A percentile compares a stretch with the other conserved stretches of the same genome.
phyloP scores from a whole-genome alignment of 257 asterid species.

The Solanum tarapatanum region DNA sequence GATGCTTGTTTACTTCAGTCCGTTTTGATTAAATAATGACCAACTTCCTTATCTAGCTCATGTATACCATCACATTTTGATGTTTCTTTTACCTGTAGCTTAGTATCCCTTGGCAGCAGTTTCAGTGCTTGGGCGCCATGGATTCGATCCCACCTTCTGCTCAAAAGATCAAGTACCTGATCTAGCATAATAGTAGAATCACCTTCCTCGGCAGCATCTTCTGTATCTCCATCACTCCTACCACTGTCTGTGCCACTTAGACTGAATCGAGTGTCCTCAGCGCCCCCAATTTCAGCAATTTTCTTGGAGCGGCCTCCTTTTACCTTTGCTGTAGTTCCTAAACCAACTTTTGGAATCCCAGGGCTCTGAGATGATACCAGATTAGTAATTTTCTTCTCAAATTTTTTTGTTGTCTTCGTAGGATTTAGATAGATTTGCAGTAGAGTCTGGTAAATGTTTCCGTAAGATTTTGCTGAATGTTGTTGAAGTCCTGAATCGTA shows the following conservation, averaged over 20 bases:
- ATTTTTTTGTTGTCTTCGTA: conserved; percentile 60
- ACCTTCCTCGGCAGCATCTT: conserved; percentile 59
- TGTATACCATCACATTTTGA: background rate
- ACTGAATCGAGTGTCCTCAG: conserved; percentile 64
- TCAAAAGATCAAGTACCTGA: conserved; percentile 83
- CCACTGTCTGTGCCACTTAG: conserved; percentile 88
- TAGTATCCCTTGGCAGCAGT: conserved; percentile 85
- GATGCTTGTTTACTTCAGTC: background rate
- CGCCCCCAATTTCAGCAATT: conserved; percentile 81
- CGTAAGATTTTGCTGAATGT: conserved; percentile 52
- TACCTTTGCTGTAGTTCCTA: conserved; percentile 27
- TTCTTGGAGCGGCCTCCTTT: conserved; percentile 50
- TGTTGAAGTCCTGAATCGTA: conserved; percentile 52
- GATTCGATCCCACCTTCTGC: conserved; percentile 89
- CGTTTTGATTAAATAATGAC: background rate
- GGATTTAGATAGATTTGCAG: conserved; percentile 94
- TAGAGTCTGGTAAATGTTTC: conserved; percentile 75
- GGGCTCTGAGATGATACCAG: conserved; percentile 41
- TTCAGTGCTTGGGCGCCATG: conserved; percentile 92
- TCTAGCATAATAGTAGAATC: conserved; percentile 72
- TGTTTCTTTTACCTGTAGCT: conserved; percentile 48
- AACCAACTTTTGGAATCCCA: conserved; percentile 38
- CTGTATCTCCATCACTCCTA: conserved; percentile 81
- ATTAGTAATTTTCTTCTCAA: conserved; percentile 57
- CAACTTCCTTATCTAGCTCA: background rate